These are phyloP conservation scores for Ophiocytium majus DNA, from an alignment of 352 stramenopile genomes.

Conservation along the genomic window DNA sequence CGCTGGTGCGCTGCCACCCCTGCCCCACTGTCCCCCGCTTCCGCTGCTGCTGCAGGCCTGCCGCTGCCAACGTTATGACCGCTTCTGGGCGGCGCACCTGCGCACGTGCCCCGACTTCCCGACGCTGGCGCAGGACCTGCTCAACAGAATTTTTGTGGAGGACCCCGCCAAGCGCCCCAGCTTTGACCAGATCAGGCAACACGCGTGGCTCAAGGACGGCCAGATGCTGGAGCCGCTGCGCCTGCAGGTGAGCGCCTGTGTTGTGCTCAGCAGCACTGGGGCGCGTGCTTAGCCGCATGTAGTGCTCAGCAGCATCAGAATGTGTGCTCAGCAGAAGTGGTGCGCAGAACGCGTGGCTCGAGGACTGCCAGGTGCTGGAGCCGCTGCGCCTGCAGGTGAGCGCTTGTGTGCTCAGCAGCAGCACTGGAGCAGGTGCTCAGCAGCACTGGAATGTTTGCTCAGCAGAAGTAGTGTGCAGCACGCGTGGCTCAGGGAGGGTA, in stretches of 20 bases:
- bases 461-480: no score
- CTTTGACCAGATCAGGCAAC: slow-evolving; percentile 44
- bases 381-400: neutral
- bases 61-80: slow-evolving; percentile 39
- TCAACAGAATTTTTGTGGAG: slow-evolving; percentile 56
- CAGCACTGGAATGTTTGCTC: no score
- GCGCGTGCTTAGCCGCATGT: no score
- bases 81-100: slow-evolving; percentile 58
- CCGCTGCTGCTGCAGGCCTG: slow-evolving; percentile 23
- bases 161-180: slow-evolving; percentile 47
- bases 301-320: no score
- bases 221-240: neutral
- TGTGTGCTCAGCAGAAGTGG: no score
- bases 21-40: neutral
- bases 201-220: slow-evolving; percentile 46
- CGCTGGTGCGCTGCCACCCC: neutral
- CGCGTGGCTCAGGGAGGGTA: slow-evolving; percentile 39
- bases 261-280: no score
- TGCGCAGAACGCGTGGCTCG: slow-evolving; percentile 51
- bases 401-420: no score
- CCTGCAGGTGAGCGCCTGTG: neutral
- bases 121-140: slow-evolving; percentile 45
- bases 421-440: no score
- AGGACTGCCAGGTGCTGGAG: neutral
- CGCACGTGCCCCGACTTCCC: slow-evolving; percentile 55